These are phyloP conservation scores for Mycena metata DNA, from an alignment of 768 basidiomycete species.

Conservation along the genomic window DNA sequence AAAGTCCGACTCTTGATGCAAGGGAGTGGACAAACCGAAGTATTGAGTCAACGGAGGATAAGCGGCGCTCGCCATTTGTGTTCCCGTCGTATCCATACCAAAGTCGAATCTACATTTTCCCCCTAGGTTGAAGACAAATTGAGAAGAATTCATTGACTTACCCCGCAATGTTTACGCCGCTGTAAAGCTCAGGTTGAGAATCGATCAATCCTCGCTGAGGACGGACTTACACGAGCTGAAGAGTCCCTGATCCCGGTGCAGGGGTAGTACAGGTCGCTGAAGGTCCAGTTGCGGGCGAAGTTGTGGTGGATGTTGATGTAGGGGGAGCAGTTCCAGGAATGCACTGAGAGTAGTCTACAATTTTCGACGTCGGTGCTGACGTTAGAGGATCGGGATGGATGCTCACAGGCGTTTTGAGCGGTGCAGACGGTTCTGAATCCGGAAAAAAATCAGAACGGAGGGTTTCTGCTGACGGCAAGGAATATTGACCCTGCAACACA, in stretches of 20 bases:
- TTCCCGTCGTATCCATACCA: constrained; percentile 61
- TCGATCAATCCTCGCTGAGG: neutral
- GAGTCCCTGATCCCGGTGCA: constrained; percentile 44
- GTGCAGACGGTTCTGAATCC: neutral
- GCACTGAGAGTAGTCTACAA: constrained; percentile 42
- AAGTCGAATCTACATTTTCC: constrained; percentile 61
- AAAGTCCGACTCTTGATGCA: neutral
- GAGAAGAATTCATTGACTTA: no score
- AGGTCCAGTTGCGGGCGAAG: constrained; percentile 32
- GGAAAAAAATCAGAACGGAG: no score
- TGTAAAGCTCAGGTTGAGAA: neutral
- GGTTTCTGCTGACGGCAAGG: no score
- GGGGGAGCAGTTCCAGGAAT: constrained; percentile 43
- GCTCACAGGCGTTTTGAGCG: constrained; percentile 2
- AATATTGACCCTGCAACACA: neutral
- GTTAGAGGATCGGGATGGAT: neutral
- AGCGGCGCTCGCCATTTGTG: constrained; percentile 53
- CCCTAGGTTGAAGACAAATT: neutral
- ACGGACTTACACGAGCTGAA: constrained; percentile 47
- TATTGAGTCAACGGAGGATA: constrained; percentile 61
- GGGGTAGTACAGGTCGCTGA: constrained; percentile 13
- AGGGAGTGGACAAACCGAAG: constrained; percentile 47
- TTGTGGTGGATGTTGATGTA: constrained; percentile 19
- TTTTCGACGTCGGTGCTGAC: neutral
- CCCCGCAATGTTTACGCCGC: constrained; percentile 63